Conservation (phyloP, 768 basidiomycete genomes). For the Erythrobasidium yunnanense region DNA sequence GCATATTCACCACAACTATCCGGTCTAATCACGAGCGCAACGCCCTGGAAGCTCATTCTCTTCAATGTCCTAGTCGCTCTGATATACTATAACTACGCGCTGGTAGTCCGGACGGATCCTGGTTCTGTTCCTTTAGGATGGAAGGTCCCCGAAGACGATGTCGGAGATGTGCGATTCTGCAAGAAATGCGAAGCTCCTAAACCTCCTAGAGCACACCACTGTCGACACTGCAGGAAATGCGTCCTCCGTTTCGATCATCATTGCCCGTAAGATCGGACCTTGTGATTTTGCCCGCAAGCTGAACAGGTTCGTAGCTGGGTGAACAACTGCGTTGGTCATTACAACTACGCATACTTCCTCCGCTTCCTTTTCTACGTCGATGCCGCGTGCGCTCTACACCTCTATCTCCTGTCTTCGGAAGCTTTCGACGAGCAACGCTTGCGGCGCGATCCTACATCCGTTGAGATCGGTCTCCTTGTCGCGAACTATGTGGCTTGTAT, state of each 20-base stretch:
- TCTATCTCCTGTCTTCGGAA: constrained; percentile 60
- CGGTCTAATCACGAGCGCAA: constrained; percentile 37
- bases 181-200: constrained; percentile 58
- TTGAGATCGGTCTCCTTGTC: constrained; percentile 72
- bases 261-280: not conserved
- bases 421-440: constrained; percentile 26
- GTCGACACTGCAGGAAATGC: constrained; percentile 70
- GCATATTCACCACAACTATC: constrained; percentile 93
- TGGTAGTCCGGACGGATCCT: constrained; percentile 72
- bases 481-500: constrained; percentile 74
- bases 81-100: constrained; percentile 77
- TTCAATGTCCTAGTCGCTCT: constrained; percentile 61
- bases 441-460: constrained; percentile 51
- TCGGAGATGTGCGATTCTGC: constrained; percentile 68
- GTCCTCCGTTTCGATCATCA: constrained; percentile 74
- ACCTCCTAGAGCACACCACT: constrained; percentile 62
- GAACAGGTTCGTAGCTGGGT: constrained; percentile 56
- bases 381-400: constrained; percentile 72
- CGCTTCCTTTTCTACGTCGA: constrained; percentile 90
- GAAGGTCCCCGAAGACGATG: constrained; percentile 53
- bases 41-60: constrained; percentile 27
- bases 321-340: constrained; percentile 86
- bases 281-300: constrained; percentile 7
- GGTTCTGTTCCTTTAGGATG: constrained; percentile 58
- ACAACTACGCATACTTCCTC: constrained; percentile 66